A percentile compares a stretch with the other conserved stretches of the same genome.
These are phyloP conservation scores for Agaricus blazei DNA, from an alignment of 768 basidiomycete species.

Conservation along the genomic window DNA sequence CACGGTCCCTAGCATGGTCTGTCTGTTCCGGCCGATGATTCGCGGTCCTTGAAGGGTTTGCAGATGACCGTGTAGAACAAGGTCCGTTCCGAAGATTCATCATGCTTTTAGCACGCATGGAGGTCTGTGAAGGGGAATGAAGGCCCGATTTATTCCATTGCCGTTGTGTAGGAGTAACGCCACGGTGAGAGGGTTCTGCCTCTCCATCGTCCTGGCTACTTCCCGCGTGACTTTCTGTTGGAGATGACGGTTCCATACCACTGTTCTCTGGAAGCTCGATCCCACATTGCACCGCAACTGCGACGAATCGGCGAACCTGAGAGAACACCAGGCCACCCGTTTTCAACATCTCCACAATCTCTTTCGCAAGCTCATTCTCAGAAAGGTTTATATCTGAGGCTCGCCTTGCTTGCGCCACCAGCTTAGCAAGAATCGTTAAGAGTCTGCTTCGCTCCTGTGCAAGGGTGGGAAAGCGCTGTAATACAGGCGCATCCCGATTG, in stretches of 20 bases:
- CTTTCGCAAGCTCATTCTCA: constrained; percentile 42
- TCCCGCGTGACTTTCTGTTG: constrained; percentile 14
- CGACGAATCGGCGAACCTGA: constrained; percentile 75
- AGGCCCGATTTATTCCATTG: constrained; percentile 19
- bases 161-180: constrained; percentile 30
- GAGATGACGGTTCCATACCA: constrained; percentile 26
- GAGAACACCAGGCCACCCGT: constrained; percentile 78
- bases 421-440: constrained; percentile 69
- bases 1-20: constrained; percentile 33
- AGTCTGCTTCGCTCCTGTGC: constrained; percentile 79
- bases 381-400: constrained; percentile 49
- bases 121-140: constrained; percentile 4
- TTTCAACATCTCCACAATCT: constrained; percentile 75
- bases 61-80: neutral
- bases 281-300: constrained; percentile 71
- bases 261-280: constrained; percentile 56
- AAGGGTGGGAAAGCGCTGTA: constrained; percentile 62
- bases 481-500: constrained; percentile 70
- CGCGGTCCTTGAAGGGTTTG: constrained; percentile 4
- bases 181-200: constrained; percentile 23
- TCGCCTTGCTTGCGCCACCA: constrained; percentile 77
- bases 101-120: constrained; percentile 12
- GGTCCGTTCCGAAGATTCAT: constrained; percentile 11
- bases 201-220: constrained; percentile 14
- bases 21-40: constrained; percentile 28